A percentile compares a stretch with the other conserved stretches of the same genome.
These are phyloP conservation scores for Straminergon stramineum DNA, from an alignment of 225 moss, liverwort and hornwort species.

Conservation along the genomic window DNA sequence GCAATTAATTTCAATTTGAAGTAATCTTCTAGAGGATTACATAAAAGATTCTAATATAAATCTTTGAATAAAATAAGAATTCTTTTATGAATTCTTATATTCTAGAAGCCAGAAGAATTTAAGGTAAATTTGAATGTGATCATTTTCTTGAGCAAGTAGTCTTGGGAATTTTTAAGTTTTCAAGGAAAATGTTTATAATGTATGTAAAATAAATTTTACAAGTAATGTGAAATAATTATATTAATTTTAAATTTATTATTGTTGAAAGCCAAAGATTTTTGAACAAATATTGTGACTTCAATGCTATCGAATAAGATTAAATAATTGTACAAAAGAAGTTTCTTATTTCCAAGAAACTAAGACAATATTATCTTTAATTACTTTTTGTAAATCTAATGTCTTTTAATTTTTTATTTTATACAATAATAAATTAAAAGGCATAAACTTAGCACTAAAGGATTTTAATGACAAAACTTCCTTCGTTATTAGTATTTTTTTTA, in stretches of 20 bases:
- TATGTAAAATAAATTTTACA: too few relatives aligned
- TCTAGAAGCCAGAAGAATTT: too few relatives aligned
- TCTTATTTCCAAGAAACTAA: not conserved
- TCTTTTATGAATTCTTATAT: accelerated
- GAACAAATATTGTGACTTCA: too few relatives aligned
- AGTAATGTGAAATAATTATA: accelerated
- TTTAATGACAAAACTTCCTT: not conserved
- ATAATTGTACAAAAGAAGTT: not conserved
- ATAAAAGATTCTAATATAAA: too few relatives aligned
- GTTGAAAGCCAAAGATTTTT: not conserved
- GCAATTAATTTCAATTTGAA: not conserved
- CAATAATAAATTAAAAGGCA: not conserved
- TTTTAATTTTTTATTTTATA: not conserved
- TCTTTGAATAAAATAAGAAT: not conserved
- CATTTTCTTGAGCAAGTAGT: not conserved
- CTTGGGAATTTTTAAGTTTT: not conserved
- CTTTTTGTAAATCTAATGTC: not conserved
- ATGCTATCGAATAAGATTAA: not conserved
- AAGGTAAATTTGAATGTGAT: not conserved
- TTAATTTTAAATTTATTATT: not conserved
- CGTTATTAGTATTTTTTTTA: not conserved
- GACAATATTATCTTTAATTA: not conserved
- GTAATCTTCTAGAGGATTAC: not conserved
- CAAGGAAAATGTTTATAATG: not conserved
- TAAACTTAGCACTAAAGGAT: not conserved